Base-by-base conservation (phyloP, 768 basidiomycete genomes). In the Fibroporia radiculosa region DNA sequence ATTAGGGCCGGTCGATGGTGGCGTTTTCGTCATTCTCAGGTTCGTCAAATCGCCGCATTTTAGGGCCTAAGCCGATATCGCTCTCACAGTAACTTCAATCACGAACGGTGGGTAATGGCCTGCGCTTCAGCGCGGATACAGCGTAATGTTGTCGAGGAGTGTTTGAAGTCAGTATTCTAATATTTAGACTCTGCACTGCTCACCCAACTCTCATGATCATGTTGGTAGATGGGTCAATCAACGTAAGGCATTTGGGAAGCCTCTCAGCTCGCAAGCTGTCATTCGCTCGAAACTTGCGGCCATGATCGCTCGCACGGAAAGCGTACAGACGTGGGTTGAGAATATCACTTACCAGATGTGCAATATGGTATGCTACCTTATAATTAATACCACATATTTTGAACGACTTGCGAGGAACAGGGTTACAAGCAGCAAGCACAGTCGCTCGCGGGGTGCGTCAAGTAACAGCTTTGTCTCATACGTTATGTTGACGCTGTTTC, bases 61-160 rank as follows among this genome's bases (percentile, higher is more conserved):
- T 26, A 35, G 25, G 40, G 18, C 12, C 23, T 2, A 26, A 6
- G 28, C 31, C 28, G 26, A 66, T 16, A 24, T 16, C 37, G 39
- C 25, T 11, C 62, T 62, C 68, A 22, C 69, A 64, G 85, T 50
- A 97, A 95, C 66, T 96, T 95, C 68, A 95, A 95, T 61, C 91
- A 93, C 62, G 92, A 93, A 60, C 83, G 86, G 52, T 93, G 88
- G 90, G 86, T 88, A 22, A 93, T 93, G 85, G 78, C 76, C 59
- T 87, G 86, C 54, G 68, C 75, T 25, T 80, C 77, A 20, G 80
- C 78, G 16, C 68, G 74, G 29, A 61, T 67, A 19, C 89, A 92
- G 53, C 78, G 92, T 25, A 40, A 63, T 19, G 72, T 77, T 58
- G 75, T 90, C 31, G 91, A 93, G 56, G 91, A 93, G 64, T 92